Conservation (phyloP, 179 eudicot genomes). For the Gypsophila paniculata region DNA sequence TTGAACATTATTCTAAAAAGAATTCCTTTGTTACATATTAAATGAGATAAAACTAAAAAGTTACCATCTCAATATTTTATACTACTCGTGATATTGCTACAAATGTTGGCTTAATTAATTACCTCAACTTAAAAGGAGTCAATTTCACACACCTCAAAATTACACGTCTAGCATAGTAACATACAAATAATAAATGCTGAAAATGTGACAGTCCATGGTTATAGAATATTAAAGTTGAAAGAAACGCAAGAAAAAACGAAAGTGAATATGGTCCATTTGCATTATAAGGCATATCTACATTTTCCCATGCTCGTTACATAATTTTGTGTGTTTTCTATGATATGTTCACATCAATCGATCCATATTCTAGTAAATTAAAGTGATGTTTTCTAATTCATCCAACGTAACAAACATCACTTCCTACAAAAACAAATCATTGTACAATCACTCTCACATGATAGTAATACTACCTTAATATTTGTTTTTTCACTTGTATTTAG, state of each 20-base stretch:
- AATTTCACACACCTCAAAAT: neutral
- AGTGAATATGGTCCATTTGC: neutral
- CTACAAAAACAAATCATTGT: neutral
- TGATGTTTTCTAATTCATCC: neutral
- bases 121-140: neutral
- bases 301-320: neutral
- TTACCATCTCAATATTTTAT: too few species aligned
- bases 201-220: neutral
- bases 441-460: neutral
- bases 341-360: constrained; percentile 6
- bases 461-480: too few species aligned
- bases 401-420: constrained; percentile 1
- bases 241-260: too few species aligned
- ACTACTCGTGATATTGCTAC: too few species aligned
- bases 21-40: too few species aligned
- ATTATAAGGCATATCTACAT: neutral
- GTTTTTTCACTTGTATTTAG: too few species aligned
- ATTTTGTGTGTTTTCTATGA: neutral
- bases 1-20: too few species aligned
- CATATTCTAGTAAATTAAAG: neutral
- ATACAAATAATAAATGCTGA: neutral
- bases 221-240: too few species aligned
- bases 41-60: too few species aligned
- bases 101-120: neutral
- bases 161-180: neutral